Evolutionary conservation across 768 basidiomycete genomes (phyloP).

Genomic region (Phylloporus arenicola): DNA sequence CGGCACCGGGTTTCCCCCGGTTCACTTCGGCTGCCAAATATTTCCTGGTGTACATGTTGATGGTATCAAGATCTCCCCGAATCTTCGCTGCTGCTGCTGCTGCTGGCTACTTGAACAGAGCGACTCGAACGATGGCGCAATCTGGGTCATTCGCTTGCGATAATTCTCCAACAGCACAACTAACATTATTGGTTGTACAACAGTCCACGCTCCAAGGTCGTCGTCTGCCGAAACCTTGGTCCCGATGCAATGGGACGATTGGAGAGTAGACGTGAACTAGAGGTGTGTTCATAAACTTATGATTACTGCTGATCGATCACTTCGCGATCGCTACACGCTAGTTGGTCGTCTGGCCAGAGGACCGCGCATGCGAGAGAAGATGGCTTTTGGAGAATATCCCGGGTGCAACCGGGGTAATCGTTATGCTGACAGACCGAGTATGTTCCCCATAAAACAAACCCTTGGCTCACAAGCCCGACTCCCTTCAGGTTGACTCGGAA

Average conservation of each 20-base stretch:
- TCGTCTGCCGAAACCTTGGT: constrained; percentile 58
- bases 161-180: constrained; percentile 11
- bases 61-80: background rate
- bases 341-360: constrained; percentile 49
- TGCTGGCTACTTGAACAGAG: background rate
- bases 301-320: background rate
- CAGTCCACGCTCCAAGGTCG: constrained; percentile 36
- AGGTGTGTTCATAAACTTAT: constrained; percentile 35
- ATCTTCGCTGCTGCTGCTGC: background rate
- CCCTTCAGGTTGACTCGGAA: constrained; percentile 62
- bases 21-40: no score
- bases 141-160: constrained; percentile 22
- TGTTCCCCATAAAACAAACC: background rate
- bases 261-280: constrained; percentile 43
- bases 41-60: background rate
- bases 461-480: background rate
- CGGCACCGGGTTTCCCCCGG: background rate
- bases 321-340: constrained; percentile 15
- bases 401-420: constrained; percentile 58
- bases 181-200: constrained; percentile 22
- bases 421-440: constrained; percentile 73
- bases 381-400: constrained; percentile 73
- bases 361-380: constrained; percentile 48
- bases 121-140: constrained; percentile 16
- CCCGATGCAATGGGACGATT: constrained; percentile 59